Evolutionary conservation across 257 asterid species (phyloP).

Genomic region (Agastache rugosa): DNA sequence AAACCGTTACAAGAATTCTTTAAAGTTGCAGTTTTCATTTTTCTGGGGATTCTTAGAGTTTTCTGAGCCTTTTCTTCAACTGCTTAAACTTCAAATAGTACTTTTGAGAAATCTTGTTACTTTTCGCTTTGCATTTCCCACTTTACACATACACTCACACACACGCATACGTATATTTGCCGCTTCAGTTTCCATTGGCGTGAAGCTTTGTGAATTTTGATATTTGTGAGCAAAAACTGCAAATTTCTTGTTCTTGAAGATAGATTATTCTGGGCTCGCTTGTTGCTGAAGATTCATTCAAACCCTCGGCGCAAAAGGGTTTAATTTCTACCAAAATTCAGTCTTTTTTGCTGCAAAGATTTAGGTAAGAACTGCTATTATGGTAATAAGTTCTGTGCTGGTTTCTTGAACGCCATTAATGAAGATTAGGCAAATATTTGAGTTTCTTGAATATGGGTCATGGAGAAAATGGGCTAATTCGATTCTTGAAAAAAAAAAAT

Average conservation of each 20-base stretch:
- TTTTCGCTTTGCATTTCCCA: slow-evolving; percentile 19
- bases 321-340: slow-evolving; percentile 3
- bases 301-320: slow-evolving; percentile 5
- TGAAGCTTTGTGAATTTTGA: slow-evolving; percentile 1
- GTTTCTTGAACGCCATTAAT: slow-evolving; percentile 15
- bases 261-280: slow-evolving; percentile 22
- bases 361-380: slow-evolving; percentile 34
- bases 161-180: slow-evolving; percentile 8
- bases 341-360: slow-evolving; percentile 22
- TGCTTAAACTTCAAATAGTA: slow-evolving; percentile 14
- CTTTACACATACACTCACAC: neutral
- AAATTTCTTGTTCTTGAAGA: slow-evolving; percentile 22
- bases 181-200: slow-evolving; percentile 28
- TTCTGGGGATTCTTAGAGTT: slow-evolving; percentile 23
- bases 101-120: slow-evolving; percentile 3
- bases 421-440: neutral
- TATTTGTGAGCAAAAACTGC: neutral
- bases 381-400: slow-evolving; percentile 25
- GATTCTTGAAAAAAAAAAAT: neutral
- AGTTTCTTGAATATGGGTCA: slow-evolving; percentile 29
- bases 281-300: neutral
- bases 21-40: slow-evolving; percentile 28
- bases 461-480: neutral
- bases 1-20: slow-evolving; percentile 54
- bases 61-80: slow-evolving; percentile 24